Percentiles rank a stretch among this genome's conserved stretches.
These are phyloP conservation scores for Papilionanthe hybrid DNA, from an alignment of 116 monocot genomes.

Conservation along the genomic window DNA sequence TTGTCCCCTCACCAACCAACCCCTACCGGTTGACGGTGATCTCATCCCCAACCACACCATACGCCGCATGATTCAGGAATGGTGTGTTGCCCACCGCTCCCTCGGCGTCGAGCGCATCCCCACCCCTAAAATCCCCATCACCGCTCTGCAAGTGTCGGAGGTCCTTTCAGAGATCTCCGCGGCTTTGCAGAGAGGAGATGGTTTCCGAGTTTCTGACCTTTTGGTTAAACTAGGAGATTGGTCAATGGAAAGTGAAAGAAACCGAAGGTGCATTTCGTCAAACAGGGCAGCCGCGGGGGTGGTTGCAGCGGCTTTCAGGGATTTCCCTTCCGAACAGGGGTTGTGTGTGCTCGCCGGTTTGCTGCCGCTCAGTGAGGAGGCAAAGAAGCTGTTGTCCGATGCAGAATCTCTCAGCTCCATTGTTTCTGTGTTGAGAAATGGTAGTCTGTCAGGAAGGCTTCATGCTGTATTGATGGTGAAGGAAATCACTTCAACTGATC, in stretches of 20 bases:
- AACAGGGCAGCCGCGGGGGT: conserved; percentile 12
- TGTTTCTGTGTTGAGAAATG: conserved; percentile 17
- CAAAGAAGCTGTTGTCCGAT: neutral
- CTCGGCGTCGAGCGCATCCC: conserved; percentile 48
- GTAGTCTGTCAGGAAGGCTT: conserved; percentile 25
- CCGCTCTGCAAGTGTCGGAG: conserved; percentile 17
- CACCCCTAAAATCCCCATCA: conserved; percentile 36
- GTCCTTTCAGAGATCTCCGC: conserved; percentile 23
- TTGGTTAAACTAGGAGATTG: conserved; percentile 15
- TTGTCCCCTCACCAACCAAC: conserved; percentile 64
- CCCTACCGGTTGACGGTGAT: conserved; percentile 17
- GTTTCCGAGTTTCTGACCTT: neutral
- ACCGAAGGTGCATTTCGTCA: conserved; percentile 28
- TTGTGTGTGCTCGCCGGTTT: conserved; percentile 21
- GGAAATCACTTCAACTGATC: conserved; percentile 1
- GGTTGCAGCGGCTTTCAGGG: conserved; percentile 19
- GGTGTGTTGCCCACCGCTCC: conserved; percentile 66
- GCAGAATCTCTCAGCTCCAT: conserved; percentile 17
- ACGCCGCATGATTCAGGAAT: conserved; percentile 68
- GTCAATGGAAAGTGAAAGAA: conserved; percentile 44
- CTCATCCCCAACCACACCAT: conserved; percentile 78
- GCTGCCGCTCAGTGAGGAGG: conserved; percentile 28
- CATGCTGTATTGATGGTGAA: conserved; percentile 32
- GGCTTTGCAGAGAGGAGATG: neutral
- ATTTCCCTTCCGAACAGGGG: conserved; percentile 11